Conservation (phyloP, 1,284 basidiomycete genomes). For the Cryptococcus sp. region DNA sequence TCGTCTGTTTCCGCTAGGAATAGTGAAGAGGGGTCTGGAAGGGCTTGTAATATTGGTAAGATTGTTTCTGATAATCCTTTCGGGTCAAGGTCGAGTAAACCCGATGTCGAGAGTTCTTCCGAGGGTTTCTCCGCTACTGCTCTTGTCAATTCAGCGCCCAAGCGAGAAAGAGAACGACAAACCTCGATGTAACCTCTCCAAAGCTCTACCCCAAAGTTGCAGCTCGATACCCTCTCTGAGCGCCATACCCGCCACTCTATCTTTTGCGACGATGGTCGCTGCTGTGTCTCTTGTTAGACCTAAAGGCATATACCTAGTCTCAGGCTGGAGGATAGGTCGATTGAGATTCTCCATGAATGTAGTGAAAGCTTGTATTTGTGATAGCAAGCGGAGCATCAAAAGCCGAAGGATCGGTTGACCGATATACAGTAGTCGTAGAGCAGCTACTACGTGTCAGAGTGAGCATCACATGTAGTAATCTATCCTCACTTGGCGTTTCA, state of each 20-base stretch:
- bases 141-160: background rate
- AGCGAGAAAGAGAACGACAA: constrained; percentile 1
- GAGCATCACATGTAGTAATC: background rate
- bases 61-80: background rate
- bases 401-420: constrained; percentile 22
- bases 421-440: constrained; percentile 24
- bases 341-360: constrained; percentile 23
- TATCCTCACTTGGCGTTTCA: too few relatives aligned
- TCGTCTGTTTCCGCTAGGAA: constrained; percentile 9
- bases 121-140: background rate
- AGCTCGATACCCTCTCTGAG: constrained; percentile 28
- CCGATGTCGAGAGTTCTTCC: background rate
- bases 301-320: constrained; percentile 6
- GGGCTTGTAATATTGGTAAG: background rate
- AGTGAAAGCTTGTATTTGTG: constrained; percentile 23
- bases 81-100: constrained; percentile 1
- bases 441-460: constrained; percentile 2
- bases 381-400: constrained; percentile 19
- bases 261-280: constrained; percentile 29
- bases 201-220: constrained; percentile 24
- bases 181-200: constrained; percentile 13
- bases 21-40: constrained; percentile 25
- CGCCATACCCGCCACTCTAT: constrained; percentile 20
- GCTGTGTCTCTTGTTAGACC: constrained; percentile 14
- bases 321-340: constrained; percentile 30